Evolutionary conservation across 495 filamentous ascomycete species (phyloP).

Genomic region (Hypoxylon crocopeplum): DNA sequence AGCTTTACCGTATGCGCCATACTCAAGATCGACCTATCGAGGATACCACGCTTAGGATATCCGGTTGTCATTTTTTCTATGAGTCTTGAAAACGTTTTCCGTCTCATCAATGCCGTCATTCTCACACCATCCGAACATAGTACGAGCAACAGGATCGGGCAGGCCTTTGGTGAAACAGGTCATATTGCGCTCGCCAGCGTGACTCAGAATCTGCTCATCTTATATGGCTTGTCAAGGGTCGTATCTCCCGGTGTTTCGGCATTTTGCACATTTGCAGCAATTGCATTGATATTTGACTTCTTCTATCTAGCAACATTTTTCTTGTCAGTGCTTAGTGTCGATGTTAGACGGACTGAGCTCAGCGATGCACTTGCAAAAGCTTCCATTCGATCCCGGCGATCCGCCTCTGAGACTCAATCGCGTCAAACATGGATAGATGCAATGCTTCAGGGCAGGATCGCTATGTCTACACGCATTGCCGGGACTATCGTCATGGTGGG

Average conservation of each 20-base stretch:
- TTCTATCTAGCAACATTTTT: slow-evolving; percentile 76
- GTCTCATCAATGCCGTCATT: slow-evolving; percentile 74
- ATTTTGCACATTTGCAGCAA: slow-evolving; percentile 72
- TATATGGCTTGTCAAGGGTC: slow-evolving; percentile 61
- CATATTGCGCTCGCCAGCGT: slow-evolving; percentile 67
- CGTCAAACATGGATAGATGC: slow-evolving; percentile 57
- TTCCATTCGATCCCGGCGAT: slow-evolving; percentile 44
- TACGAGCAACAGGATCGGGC: slow-evolving; percentile 65
- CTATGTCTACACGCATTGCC: slow-evolving; percentile 63
- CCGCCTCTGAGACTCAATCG: slow-evolving; percentile 16
- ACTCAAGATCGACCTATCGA: slow-evolving; percentile 65
- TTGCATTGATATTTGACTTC: slow-evolving; percentile 73
- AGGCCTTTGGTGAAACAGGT: slow-evolving; percentile 72
- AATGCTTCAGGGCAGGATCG: slow-evolving; percentile 56
- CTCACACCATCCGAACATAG: slow-evolving; percentile 66
- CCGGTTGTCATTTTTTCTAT: slow-evolving; percentile 73
- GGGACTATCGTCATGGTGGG: slow-evolving; percentile 68
- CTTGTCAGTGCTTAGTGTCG: slow-evolving; percentile 73
- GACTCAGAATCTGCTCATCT: slow-evolving; percentile 64
- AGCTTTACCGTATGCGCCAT: slow-evolving; percentile 70
- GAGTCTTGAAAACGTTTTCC: slow-evolving; percentile 75
- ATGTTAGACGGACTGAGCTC: slow-evolving; percentile 73
- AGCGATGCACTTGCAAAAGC: slow-evolving; percentile 55
- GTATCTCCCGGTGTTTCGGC: slow-evolving; percentile 67
- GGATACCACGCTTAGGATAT: slow-evolving; percentile 66